Percentiles rank a stretch among this genome's conserved stretches.
phyloP scores from a whole-genome alignment of 2,329 filamentous ascomycete species.

The Exophiala sp. region DNA sequence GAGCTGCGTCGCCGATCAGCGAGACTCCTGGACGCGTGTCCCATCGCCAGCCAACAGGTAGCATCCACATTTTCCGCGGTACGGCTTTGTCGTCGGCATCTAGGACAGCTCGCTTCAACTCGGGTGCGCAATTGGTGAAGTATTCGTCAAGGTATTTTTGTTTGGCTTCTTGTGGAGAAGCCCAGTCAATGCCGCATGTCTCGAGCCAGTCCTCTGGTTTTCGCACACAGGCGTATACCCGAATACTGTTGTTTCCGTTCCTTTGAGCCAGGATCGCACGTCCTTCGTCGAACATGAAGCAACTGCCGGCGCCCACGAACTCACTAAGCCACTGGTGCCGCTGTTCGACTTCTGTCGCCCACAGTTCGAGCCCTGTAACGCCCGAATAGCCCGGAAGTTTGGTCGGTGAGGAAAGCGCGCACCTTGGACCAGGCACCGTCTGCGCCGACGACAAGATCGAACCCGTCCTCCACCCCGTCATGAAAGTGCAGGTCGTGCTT shows the following conservation, averaged over 20 bases:
- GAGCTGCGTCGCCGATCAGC: conserved; percentile 44
- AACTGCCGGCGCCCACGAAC: conserved; percentile 47
- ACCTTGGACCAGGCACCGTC: conserved; percentile 43
- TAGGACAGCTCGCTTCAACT: conserved; percentile 42
- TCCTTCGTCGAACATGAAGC: conserved; percentile 46
- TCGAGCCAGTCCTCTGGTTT: conserved; percentile 39
- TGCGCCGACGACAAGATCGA: conserved; percentile 42
- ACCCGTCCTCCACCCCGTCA: conserved; percentile 17
- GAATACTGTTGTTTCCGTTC: conserved; percentile 50
- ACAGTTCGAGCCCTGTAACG: conserved; percentile 44
- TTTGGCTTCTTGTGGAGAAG: conserved; percentile 39
- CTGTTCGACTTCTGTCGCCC: conserved; percentile 41
- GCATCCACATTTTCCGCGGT: conserved; percentile 48
- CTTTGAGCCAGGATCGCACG: conserved; percentile 44
- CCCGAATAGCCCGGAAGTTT: conserved; percentile 27
- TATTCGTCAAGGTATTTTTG: conserved; percentile 38
- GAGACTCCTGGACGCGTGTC: conserved; percentile 48
- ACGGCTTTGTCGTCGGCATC: conserved; percentile 40
- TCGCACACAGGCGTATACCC: conserved; percentile 37
- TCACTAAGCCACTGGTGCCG: conserved; percentile 44
- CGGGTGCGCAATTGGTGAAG: conserved; percentile 43
- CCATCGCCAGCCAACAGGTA: conserved; percentile 53
- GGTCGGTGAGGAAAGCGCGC: conserved; percentile 31
- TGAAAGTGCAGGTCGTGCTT: conserved; percentile 16
- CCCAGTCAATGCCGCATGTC: conserved; percentile 46